Conservation (phyloP, 2,329 filamentous ascomycete genomes). For the Diplodia corticola region DNA sequence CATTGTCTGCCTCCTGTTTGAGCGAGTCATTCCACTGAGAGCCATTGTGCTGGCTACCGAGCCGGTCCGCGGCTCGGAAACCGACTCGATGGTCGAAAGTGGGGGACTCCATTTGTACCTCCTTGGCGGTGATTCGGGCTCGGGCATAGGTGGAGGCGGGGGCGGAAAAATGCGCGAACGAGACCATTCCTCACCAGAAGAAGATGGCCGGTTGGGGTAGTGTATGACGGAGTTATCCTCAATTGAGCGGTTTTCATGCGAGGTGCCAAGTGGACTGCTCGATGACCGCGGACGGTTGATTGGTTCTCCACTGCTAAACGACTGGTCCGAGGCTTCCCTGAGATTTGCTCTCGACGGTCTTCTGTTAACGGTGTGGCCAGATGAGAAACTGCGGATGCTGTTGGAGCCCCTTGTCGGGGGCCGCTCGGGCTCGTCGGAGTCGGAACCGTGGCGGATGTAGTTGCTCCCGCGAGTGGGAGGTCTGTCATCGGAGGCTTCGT, state of each 20-base stretch:
- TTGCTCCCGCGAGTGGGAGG: conserved; percentile 11
- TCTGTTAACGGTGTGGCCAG: neutral
- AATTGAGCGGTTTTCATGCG: conserved; percentile 30
- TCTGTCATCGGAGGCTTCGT: conserved; percentile 33
- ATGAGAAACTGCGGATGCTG: conserved; percentile 34
- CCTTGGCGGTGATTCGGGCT: conserved; percentile 30
- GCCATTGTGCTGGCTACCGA: conserved; percentile 21
- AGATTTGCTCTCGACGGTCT: conserved; percentile 8
- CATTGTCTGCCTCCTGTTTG: conserved; percentile 37
- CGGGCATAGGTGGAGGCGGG: conserved; percentile 43
- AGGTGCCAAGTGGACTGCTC: conserved; percentile 21
- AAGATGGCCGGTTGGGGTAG: conserved; percentile 39
- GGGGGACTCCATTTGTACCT: conserved; percentile 43
- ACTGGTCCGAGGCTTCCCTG: conserved; percentile 31
- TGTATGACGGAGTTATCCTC: conserved; percentile 36
- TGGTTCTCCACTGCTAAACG: conserved; percentile 29
- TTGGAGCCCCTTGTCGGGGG: conserved; percentile 28
- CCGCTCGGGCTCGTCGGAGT: conserved; percentile 3
- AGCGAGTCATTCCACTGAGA: conserved; percentile 1
- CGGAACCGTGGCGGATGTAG: neutral
- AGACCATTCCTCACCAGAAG: conserved; percentile 39
- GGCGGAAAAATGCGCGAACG: conserved; percentile 36
- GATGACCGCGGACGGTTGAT: conserved; percentile 31
- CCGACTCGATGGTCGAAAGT: conserved; percentile 35
- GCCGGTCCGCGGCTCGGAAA: conserved; percentile 16